phyloP scores from a whole-genome alignment of 1,284 basidiomycete species.

The Leccinum insolens region DNA sequence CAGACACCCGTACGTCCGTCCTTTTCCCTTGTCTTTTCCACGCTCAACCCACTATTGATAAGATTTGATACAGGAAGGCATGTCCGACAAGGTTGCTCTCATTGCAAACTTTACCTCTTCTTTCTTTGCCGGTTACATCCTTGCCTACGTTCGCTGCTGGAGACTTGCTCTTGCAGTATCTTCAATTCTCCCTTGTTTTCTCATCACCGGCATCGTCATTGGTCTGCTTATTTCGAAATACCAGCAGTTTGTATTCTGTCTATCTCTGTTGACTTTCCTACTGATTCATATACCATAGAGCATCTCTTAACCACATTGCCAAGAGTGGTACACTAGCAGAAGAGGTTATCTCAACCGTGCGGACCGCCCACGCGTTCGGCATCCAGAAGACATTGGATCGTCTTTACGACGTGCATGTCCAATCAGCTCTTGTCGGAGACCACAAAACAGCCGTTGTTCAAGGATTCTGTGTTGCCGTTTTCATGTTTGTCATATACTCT shows the following conservation, averaged over 20 bases:
- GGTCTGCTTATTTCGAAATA: conserved; percentile 73
- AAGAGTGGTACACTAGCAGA: conserved; percentile 89
- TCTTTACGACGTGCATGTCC: conserved; percentile 74
- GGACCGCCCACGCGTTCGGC: conserved; percentile 93
- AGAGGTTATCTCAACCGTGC: conserved; percentile 89
- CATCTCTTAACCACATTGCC: conserved; percentile 76
- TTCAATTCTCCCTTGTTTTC: conserved; percentile 89
- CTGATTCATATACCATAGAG: conserved; percentile 34
- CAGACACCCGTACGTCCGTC: conserved; percentile 73
- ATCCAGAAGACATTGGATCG: conserved; percentile 68
- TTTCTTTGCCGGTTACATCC: conserved; percentile 79
- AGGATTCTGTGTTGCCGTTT: conserved; percentile 64
- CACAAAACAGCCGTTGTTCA: conserved; percentile 65
- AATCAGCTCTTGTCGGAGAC: conserved; percentile 59
- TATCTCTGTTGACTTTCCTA: conserved; percentile 2
- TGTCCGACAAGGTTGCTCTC: conserved; percentile 84
- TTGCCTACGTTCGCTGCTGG: conserved; percentile 77
- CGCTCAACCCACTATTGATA: conserved; percentile 1
- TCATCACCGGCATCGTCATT: conserved; percentile 77
- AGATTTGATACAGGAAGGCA: conserved; percentile 88
- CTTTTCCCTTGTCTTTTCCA: neutral
- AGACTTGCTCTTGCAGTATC: conserved; percentile 88
- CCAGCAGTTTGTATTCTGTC: conserved; percentile 58
- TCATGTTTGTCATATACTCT: conserved; percentile 84
- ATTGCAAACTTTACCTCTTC: conserved; percentile 63